phyloP scores from a whole-genome alignment of 2,329 filamentous ascomycete genomes.

The Colletotrichum sp. region DNA sequence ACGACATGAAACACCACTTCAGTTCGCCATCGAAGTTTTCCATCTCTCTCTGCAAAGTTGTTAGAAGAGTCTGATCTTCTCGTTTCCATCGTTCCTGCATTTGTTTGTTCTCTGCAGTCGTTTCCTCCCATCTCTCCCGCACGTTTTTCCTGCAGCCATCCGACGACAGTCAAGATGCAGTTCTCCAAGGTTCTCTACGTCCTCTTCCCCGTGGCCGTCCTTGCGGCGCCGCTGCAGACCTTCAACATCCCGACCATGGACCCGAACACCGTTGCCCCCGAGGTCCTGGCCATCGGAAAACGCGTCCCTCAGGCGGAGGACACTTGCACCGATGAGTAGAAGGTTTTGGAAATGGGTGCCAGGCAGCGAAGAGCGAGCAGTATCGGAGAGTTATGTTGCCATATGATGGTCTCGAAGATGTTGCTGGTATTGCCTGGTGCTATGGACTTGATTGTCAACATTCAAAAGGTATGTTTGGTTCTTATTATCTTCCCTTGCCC shows the following conservation, averaged over 20 bases:
- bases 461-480: neutral
- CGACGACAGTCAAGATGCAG: conserved; percentile 25
- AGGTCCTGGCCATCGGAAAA: conserved; percentile 8
- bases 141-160: neutral
- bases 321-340: conserved; percentile 2
- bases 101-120: neutral
- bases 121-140: neutral
- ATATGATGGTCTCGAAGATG: neutral
- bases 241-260: conserved; percentile 19
- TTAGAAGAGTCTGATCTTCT: neutral
- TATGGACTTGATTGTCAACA: neutral
- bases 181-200: conserved; percentile 22
- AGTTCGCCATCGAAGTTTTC: neutral
- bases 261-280: conserved; percentile 11
- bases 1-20: conserved; percentile 4
- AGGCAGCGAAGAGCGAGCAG: neutral
- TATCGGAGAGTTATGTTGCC: neutral
- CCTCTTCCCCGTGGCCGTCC: conserved; percentile 22
- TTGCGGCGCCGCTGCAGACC: conserved; percentile 23
- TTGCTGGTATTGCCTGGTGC: neutral
- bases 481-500: neutral
- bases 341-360: neutral
- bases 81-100: neutral
- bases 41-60: neutral
- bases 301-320: conserved; percentile 11